phyloP scores from a whole-genome alignment of 352 stramenopile genomes.

The Pythium volutum region DNA sequence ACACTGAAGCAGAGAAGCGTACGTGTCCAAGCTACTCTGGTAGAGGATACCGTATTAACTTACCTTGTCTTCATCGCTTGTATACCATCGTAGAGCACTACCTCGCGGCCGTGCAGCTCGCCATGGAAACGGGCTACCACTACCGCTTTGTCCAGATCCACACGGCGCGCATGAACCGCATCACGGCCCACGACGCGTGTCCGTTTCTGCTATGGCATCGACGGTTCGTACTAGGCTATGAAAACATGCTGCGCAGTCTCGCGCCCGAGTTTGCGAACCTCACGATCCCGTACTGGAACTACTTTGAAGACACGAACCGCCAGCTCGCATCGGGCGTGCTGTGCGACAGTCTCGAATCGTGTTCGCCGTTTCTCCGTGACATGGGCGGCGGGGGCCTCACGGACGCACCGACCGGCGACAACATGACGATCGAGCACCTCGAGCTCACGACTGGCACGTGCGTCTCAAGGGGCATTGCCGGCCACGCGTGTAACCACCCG shows the following conservation, averaged over 20 bases:
- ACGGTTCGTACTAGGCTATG: constrained; percentile 27
- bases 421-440: constrained; percentile 14
- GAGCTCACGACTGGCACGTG: constrained; percentile 14
- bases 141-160: constrained; percentile 26
- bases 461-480: constrained; percentile 21
- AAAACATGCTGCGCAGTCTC: constrained; percentile 30
- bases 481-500: constrained; percentile 18
- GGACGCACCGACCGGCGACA: constrained; percentile 2
- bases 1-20: constrained; percentile 19
- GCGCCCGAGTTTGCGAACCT: constrained; percentile 21
- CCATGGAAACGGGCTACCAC: constrained; percentile 24
- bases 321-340: constrained; percentile 10
- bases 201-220: constrained; percentile 27
- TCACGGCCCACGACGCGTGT: constrained; percentile 26
- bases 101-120: constrained; percentile 18
- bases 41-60: no score
- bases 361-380: constrained; percentile 22
- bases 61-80: no score
- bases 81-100: constrained; percentile 12
- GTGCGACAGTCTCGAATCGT: constrained; percentile 23
- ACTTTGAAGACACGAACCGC: constrained; percentile 24
- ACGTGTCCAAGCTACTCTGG: neutral
- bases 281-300: constrained; percentile 27
- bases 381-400: constrained; percentile 19
- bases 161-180: constrained; percentile 4